Evolutionary conservation across 2,329 filamentous ascomycete species (phyloP), one percentile per base, ranked within the genome.

Genomic region (Emydomyces testavorans): DNA sequence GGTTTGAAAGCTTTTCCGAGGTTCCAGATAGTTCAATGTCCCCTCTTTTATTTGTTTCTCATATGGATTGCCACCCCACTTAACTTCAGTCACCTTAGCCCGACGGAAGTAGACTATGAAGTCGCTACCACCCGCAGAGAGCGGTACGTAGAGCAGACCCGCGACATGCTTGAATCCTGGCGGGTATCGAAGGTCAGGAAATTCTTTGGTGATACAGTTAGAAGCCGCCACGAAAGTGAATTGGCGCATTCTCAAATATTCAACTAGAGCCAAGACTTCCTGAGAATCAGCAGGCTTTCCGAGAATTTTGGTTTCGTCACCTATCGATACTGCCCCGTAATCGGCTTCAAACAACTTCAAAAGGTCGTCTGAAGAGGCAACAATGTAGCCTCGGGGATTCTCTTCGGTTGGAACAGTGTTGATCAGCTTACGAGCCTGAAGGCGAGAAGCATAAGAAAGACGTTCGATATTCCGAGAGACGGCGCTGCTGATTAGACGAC

Each of bases 51-150:
- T 46, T 4, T 37, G 11, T 11, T 46, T 46, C 7, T 46, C 43
- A 15, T 46, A 46, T 16, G 43, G 43, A 37, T 46, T 46, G 13
- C 43, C 43, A 8, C 32, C 43, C 43, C 43, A 46, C 31, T 38
- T 37, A 21, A 46, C 20, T 18, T 46, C 43, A 2, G 43, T 46
- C 11, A 46, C n/a, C 16, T 37, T 18, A n/a, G 43, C 20, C 11
- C 34, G 43, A 10, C 43, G 31, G 24, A 46, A 46, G n/a, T n/a
- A 46, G 32, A 37, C 43, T 5, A 46, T 46, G 20, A 46, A 46
- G 13, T 46, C 43, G 13, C 32, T 29, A 31, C 32, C 43, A n/a
- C 34, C 34, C 8, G 38, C 26, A 1, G 43, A 46, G 1, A 46
- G 21, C 7, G 43, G 43, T 8, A 37, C 43, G 20, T 46, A 46